These are phyloP conservation scores for Peronospora farinosa DNA, from an alignment of 352 stramenopile species.

Conservation along the genomic window DNA sequence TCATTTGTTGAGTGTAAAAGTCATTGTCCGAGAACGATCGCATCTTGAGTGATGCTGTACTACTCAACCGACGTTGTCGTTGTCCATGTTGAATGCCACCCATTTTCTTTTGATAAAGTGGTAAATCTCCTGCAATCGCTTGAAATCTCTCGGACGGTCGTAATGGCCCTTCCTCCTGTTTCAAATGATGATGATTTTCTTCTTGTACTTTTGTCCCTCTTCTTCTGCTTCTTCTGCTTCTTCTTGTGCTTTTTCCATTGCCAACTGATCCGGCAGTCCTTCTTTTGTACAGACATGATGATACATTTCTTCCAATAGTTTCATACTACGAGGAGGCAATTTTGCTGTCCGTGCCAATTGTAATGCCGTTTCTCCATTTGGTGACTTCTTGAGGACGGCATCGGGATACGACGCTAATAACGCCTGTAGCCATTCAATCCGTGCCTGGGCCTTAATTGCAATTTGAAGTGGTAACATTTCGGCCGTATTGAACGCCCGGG, in stretches of 20 bases:
- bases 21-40: constrained; percentile 66
- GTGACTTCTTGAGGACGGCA: constrained; percentile 69
- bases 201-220: constrained; percentile 14
- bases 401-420: constrained; percentile 78
- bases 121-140: constrained; percentile 31
- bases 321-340: constrained; percentile 53
- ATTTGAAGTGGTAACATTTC: constrained; percentile 86
- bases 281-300: constrained; percentile 75
- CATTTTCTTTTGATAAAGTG: constrained; percentile 10
- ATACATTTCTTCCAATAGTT: constrained; percentile 84
- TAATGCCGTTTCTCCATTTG: constrained; percentile 68
- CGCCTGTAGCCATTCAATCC: constrained; percentile 83
- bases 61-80: constrained; percentile 32
- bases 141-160: constrained; percentile 32
- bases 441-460: constrained; percentile 80
- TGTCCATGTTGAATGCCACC: constrained; percentile 17
- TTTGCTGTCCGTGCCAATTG: constrained; percentile 58
- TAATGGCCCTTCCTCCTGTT: constrained; percentile 24
- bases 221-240: too few relatives aligned
- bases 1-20: constrained; percentile 43
- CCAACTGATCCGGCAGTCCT: constrained; percentile 47
- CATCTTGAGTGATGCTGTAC: constrained; percentile 43
- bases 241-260: constrained; percentile 49
- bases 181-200: constrained; percentile 9
- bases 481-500: constrained; percentile 62